Evolutionary conservation across 257 asterid genomes (phyloP), one percentile per base, ranked within the genome.

Genomic region (Solanum acaule): DNA sequence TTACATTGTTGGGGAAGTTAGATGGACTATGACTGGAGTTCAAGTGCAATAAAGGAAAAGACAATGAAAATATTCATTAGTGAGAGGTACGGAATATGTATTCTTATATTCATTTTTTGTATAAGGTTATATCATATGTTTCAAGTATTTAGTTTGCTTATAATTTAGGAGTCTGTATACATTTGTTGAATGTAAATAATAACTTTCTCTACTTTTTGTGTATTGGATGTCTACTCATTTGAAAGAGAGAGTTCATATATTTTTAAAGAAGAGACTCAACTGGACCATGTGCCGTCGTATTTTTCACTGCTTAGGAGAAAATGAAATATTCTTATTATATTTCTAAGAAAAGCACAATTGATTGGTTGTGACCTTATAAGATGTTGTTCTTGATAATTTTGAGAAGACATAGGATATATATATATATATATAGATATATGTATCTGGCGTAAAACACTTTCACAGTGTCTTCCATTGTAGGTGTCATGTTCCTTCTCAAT

Each of bases 41-140:
- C 46, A 40, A 10, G 46, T 44, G 52, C 6, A 44, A 18, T 44
- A 44, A 44, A 12, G 16, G 52, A 12, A 13, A 44, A 46, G 56
- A 46, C 2, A 0, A 5, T 4, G 18, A 13, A 46, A 46, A 46
- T 46, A 46, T 46, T 46, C 18, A 46, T 46, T 46, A 46, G 56
- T 46, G 56, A 14, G 6, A 91, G 94, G 99, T 27, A 67, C 31
- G 10, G 6, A 25, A 3, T 67, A 67, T 27, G 75, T 67, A 12
- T 67, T 13, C 9, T 12, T 25, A 67, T 7, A 67, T 67, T 67
- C 16, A n/a, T 11, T 27, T 65, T 25, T 13, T 12, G 34, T 25
- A 25, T 27, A 67, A 6, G 52, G 4, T 67, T 31, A 67, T 67
- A 67, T 67, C 29, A 67, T 67, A 67, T 25, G 34, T 67, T 67